Evolutionary conservation across 495 filamentous ascomycete species (phyloP), one percentile per base, ranked within the genome.

Genomic region (Podospora appendiculata): DNA sequence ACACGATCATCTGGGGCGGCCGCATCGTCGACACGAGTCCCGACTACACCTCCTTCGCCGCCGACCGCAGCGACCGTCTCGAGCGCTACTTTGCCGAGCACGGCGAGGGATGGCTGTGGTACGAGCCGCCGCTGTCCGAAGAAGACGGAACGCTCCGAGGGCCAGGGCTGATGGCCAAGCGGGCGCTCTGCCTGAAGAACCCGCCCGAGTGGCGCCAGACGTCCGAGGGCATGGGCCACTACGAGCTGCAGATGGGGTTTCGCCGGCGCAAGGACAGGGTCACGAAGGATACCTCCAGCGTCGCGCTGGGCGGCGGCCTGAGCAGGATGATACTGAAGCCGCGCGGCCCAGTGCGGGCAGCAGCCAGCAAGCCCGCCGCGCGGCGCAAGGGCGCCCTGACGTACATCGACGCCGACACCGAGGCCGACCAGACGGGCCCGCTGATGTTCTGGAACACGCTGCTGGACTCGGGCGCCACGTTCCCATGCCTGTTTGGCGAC

Each of bases 61-160:
- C 12, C 18, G 67, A 73, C 56, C 65, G 74, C 43, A 32, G 40
- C n/a, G 65, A 60, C 7, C 69, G 70, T 4, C 65, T 79, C 13
- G 69, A 73, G 52, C 62, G 58, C 8, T 77, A 76, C 53, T 45
- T 13, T 16, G 60, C 47, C 10, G 45, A 46, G 25, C 53, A 74
- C 52, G 74, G 74, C 18, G 59, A 64, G 12, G 72, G 72, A 16
- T 76, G 74, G 73, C 61, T 79, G 33, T 79, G 73, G 73, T 71
- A 72, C 40, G 75, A 79, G 52, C 70, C 72, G 2, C 74, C 75
- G 0, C 61, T 79, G 11, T 45, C 54, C 25, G 40, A 13, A 13
- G 34, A 58, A 41, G 46, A 18, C 11, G 33, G 38, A 11, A 45
- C 53, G 47, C 9, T 54, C 33, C 8, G 33, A 46, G 11, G 50